These are phyloP conservation scores for Symbiodinium natans DNA, from an alignment of 73 alveolate genomes.

Conservation along the genomic window DNA sequence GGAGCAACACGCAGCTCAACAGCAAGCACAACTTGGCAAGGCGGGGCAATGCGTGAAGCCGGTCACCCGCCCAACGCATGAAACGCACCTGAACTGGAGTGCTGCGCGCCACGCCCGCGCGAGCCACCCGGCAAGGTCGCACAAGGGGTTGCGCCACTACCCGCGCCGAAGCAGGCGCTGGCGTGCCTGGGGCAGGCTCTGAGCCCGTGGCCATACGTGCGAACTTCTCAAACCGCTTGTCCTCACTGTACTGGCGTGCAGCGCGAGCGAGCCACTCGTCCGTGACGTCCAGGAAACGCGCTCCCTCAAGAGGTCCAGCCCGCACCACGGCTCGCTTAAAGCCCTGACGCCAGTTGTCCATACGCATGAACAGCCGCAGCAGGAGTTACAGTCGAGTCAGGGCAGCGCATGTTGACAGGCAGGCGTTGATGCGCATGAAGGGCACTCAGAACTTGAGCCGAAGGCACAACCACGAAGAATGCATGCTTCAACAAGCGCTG, in stretches of 20 bases:
- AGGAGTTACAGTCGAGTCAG: neutral
- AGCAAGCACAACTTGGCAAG: neutral
- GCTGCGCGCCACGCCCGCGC: neutral
- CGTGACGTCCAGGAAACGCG: neutral
- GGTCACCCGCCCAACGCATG: neutral
- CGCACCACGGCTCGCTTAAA: neutral
- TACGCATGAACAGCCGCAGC: neutral
- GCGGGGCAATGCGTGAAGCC: neutral
- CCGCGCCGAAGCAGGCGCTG: neutral
- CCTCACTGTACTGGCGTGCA: neutral
- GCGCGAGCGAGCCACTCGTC: neutral
- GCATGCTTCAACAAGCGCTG: too few species aligned
- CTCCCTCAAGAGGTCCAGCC: slow-evolving; percentile 18
- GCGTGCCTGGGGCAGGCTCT: neutral
- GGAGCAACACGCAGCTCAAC: too few species aligned
- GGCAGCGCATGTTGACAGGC: neutral
- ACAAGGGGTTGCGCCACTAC: neutral
- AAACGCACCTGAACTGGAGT: neutral
- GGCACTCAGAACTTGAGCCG: neutral
- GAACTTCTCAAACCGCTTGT: neutral
- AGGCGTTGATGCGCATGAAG: neutral
- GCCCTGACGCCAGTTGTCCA: neutral
- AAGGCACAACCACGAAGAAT: neutral
- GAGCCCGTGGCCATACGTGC: neutral
- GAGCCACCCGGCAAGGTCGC: neutral